phyloP scores from a whole-genome alignment of 2,329 filamentous ascomycete species.

The Alternaria sp. region DNA sequence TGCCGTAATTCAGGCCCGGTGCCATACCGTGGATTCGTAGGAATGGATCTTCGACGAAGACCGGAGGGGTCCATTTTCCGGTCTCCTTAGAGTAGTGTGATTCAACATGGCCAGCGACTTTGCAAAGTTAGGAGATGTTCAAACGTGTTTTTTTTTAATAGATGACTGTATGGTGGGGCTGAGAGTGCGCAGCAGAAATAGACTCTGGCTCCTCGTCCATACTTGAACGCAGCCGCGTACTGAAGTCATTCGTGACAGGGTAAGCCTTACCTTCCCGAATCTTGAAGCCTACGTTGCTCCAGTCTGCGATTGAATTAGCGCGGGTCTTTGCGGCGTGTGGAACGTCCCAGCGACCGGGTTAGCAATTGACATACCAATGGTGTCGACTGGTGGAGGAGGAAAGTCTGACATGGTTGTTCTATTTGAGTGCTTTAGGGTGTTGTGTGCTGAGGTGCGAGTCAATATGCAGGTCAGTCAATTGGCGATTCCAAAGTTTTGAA shows the following conservation, averaged over 20 bases:
- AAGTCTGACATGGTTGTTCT: constrained; percentile 41
- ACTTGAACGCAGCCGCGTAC: not conserved
- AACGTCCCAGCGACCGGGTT: not conserved
- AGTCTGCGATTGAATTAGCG: constrained; percentile 63
- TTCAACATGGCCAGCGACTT: constrained; percentile 94
- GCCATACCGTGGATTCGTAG: constrained; percentile 94
- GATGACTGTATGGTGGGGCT: not conserved
- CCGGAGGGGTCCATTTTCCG: constrained; percentile 76
- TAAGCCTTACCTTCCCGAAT: constrained; percentile 76
- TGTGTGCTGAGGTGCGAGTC: constrained; percentile 6
- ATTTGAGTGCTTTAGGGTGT: not conserved
- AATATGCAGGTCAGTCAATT: constrained; percentile 11
- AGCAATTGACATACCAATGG: constrained; percentile 64
- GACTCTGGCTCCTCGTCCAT: not conserved
- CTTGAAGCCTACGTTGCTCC: constrained; percentile 90
- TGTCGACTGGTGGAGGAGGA: constrained; percentile 77
- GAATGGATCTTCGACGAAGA: constrained; percentile 82
- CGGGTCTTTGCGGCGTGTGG: not conserved
- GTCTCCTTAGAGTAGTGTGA: constrained; percentile 78
- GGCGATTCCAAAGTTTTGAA: constrained; percentile 15
- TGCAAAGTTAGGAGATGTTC: constrained; percentile 6
- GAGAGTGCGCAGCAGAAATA: not conserved
- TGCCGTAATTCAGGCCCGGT: constrained; percentile 90
- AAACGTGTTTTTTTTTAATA: not conserved
- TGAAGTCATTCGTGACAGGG: not conserved